Conservation (phyloP, 2,329 filamentous ascomycete species). For the Colletotrichum chrysophilum region DNA sequence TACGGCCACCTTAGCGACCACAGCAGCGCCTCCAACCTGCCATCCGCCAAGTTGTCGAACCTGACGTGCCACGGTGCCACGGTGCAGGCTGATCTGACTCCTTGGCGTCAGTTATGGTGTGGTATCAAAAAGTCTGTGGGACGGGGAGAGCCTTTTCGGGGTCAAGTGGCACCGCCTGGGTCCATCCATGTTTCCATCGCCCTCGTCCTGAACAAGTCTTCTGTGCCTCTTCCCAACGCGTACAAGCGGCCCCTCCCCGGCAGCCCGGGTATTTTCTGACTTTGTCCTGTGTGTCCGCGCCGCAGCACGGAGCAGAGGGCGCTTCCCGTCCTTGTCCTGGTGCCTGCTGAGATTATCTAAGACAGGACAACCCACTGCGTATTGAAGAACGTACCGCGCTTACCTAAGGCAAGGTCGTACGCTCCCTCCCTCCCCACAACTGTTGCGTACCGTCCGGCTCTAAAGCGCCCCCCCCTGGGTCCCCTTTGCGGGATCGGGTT, state of each 20-base stretch:
- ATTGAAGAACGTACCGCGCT: not conserved
- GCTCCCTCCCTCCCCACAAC: not conserved
- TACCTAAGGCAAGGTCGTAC: not conserved
- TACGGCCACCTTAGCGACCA: not conserved
- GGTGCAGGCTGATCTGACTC: constrained; percentile 17
- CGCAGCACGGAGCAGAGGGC: not conserved
- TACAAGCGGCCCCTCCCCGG: constrained; percentile 11
- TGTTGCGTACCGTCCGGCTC: not conserved
- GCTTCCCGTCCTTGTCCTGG: not conserved
- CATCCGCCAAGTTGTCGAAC: constrained; percentile 12
- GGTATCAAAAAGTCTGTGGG: constrained; percentile 13
- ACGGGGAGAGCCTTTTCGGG: constrained; percentile 17
- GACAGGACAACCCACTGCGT: too few relatives aligned
- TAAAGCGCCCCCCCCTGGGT: not conserved
- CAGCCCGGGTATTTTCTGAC: constrained; percentile 16
- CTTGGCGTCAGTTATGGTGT: constrained; percentile 18
- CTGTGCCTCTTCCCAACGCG: constrained; percentile 12
- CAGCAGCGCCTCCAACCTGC: not conserved
- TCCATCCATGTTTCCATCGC: constrained; percentile 7
- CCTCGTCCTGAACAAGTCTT: constrained; percentile 1
- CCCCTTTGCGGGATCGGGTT: not conserved
- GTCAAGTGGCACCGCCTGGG: constrained; percentile 19
- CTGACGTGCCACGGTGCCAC: constrained; percentile 14
- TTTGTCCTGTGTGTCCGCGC: not conserved
- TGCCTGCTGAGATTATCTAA: not conserved